A percentile compares a stretch with the other conserved stretches of the same genome.
phyloP scores from a whole-genome alignment of 2,329 filamentous ascomycete species.

The Colletotrichum trifolii region DNA sequence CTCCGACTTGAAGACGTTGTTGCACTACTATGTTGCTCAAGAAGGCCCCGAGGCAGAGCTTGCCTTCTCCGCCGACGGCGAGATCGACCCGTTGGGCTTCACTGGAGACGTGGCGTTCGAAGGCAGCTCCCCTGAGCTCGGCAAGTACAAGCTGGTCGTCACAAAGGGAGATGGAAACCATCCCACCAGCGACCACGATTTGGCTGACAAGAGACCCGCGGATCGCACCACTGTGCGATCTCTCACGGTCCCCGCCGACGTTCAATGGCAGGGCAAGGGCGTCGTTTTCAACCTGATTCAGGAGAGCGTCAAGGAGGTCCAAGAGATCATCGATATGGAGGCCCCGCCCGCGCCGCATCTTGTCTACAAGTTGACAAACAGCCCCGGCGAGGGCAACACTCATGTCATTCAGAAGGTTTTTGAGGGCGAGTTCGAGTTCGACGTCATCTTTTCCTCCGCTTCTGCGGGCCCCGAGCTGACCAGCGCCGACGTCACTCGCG shows the following conservation, averaged over 20 bases:
- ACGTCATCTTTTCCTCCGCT: slow-evolving; percentile 79
- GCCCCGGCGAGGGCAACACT: slow-evolving; percentile 77
- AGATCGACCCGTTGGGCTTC: slow-evolving; percentile 60
- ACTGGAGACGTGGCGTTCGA: slow-evolving; percentile 73
- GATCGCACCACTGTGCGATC: slow-evolving; percentile 83
- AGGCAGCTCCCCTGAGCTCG: slow-evolving; percentile 78
- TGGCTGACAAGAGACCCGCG: slow-evolving; percentile 75
- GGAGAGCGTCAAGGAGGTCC: slow-evolving; percentile 59
- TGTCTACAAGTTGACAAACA: slow-evolving; percentile 81
- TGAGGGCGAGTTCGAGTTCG: slow-evolving; percentile 90
- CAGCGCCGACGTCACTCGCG: slow-evolving; percentile 73
- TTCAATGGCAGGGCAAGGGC: slow-evolving; percentile 86
- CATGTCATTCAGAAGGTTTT: slow-evolving; percentile 94
- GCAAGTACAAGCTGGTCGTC: slow-evolving; percentile 82
- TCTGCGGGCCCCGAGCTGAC: slow-evolving; percentile 65
- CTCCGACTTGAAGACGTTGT: slow-evolving; percentile 75
- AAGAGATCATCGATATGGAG: slow-evolving; percentile 62
- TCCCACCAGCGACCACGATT: slow-evolving; percentile 72
- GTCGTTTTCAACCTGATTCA: slow-evolving; percentile 66
- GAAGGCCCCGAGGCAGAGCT: slow-evolving; percentile 78
- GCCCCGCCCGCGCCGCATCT: slow-evolving; percentile 85
- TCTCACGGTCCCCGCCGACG: slow-evolving; percentile 71
- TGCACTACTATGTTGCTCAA: slow-evolving; percentile 85
- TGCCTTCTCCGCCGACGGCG: slow-evolving; percentile 60
- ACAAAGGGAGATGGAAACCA: slow-evolving; percentile 76